Conservation (phyloP, 495 filamentous ascomycete genomes). For the Arthonia radiata region DNA sequence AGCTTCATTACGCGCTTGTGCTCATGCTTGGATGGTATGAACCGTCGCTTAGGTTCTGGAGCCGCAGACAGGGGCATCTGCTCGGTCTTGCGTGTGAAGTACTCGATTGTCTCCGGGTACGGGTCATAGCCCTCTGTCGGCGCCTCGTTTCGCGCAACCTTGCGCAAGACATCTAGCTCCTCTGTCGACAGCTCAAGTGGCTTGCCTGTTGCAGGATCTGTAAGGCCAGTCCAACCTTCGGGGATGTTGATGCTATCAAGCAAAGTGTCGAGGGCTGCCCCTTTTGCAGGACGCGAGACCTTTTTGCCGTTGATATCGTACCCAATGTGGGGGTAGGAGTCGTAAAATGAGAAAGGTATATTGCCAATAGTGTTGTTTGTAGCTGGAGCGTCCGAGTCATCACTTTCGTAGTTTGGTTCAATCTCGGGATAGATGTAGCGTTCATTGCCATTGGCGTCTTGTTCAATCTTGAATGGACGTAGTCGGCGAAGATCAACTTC, state of each 20-base stretch:
- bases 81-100: slow-evolving; percentile 73
- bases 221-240: slow-evolving; percentile 91
- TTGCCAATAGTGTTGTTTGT: slow-evolving; percentile 79
- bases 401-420: slow-evolving; percentile 84
- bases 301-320: slow-evolving; percentile 98
- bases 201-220: slow-evolving; percentile 78
- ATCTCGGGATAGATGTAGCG: slow-evolving; percentile 71
- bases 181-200: slow-evolving; percentile 68
- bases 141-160: slow-evolving; percentile 76
- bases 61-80: slow-evolving; percentile 85
- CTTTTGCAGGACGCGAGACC: slow-evolving; percentile 84
- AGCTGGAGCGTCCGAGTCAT: slow-evolving; percentile 64
- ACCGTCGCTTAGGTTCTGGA: slow-evolving; percentile 86
- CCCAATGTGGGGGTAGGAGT: slow-evolving; percentile 91
- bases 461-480: slow-evolving; percentile 23
- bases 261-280: slow-evolving; percentile 78
- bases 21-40: slow-evolving; percentile 94
- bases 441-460: slow-evolving; percentile 48
- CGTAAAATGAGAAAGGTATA: slow-evolving; percentile 85
- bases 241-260: slow-evolving; percentile 94
- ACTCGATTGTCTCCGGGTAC: slow-evolving; percentile 76
- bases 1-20: slow-evolving; percentile 95
- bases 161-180: slow-evolving; percentile 68
- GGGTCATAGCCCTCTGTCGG: slow-evolving; percentile 73
- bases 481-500: slow-evolving; percentile 16